Evolutionary conservation across 331 rosid genomes (phyloP).

Genomic region (Prunus yedoensis): DNA sequence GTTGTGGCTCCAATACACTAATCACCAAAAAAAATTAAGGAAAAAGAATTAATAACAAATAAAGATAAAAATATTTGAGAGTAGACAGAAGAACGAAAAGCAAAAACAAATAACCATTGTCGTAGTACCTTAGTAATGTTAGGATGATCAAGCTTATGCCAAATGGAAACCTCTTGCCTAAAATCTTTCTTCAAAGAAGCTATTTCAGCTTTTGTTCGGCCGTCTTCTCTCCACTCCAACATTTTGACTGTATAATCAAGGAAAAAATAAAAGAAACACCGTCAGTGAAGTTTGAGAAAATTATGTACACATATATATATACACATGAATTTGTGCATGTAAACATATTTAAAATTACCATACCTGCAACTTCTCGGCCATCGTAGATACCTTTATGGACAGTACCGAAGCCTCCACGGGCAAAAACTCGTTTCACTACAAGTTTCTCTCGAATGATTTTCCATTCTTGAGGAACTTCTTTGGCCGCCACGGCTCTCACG

Average conservation of each 20-base stretch:
- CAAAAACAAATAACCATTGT: background rate
- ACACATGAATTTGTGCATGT: background rate
- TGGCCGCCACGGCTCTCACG: background rate
- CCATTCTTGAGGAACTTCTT: background rate
- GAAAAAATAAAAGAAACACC: background rate
- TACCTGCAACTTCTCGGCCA: constrained; percentile 17
- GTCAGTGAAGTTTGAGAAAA: too few species aligned
- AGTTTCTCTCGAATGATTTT: constrained; percentile 1
- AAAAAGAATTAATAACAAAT: background rate
- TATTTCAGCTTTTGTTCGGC: background rate
- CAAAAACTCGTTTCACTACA: constrained; percentile 1
- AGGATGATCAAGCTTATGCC: constrained; percentile 26
- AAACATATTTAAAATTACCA: background rate
- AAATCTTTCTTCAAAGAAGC: constrained; percentile 13
- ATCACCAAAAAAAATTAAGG: background rate
- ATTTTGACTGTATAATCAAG: constrained; percentile 6
- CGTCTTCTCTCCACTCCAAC: constrained; percentile 11
- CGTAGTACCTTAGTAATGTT: constrained; percentile 17
- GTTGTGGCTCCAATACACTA: constrained; percentile 24
- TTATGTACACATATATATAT: background rate
- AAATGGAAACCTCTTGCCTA: constrained; percentile 16
- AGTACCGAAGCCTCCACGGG: constrained; percentile 1
- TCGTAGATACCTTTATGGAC: constrained; percentile 18
- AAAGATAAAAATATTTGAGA: background rate
- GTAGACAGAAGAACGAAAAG: background rate